phyloP scores from a whole-genome alignment of 495 filamentous ascomycete genomes.

The Terfezia claveryi region DNA sequence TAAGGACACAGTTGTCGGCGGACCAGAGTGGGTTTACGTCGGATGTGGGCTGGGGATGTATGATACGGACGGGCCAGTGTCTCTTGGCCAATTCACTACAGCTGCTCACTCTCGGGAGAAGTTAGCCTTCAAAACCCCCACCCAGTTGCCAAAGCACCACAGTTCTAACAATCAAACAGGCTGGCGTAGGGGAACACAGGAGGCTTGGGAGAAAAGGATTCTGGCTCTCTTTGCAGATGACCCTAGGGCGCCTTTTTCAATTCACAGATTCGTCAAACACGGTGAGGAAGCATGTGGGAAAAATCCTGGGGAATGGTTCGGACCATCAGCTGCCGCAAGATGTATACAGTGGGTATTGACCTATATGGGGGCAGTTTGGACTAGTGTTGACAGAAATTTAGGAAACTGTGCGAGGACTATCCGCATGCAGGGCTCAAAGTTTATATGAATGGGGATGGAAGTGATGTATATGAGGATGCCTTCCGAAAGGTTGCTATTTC shows the following conservation, averaged over 20 bases:
- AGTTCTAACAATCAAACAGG: conserved; percentile 29
- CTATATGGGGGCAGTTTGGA: not conserved
- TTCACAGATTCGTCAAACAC: conserved; percentile 81
- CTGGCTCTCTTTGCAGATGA: conserved; percentile 76
- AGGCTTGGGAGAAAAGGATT: conserved; percentile 44
- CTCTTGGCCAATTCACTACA: conserved; percentile 68
- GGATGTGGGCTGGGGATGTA: conserved; percentile 95
- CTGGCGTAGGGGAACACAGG: conserved; percentile 46
- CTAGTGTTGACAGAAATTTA: conserved; percentile 37
- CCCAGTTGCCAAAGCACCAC: not conserved
- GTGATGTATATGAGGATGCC: conserved; percentile 78
- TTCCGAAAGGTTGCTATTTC: conserved; percentile 53
- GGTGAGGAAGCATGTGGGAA: conserved; percentile 79
- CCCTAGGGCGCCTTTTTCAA: conserved; percentile 69
- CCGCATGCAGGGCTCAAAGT: conserved; percentile 40
- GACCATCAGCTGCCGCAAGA: conserved; percentile 86
- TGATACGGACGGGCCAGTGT: conserved; percentile 93
- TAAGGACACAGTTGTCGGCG: conserved; percentile 51
- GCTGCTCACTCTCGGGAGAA: conserved; percentile 53
- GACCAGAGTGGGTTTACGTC: conserved; percentile 52
- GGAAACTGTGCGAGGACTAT: conserved; percentile 29
- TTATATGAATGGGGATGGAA: conserved; percentile 72
- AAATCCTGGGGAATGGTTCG: conserved; percentile 96
- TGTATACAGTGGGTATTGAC: conserved; percentile 64
- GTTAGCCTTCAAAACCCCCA: conserved; percentile 25